Base-by-base conservation (phyloP, 768 basidiomycete genomes). In the Lentinus brumalis region DNA sequence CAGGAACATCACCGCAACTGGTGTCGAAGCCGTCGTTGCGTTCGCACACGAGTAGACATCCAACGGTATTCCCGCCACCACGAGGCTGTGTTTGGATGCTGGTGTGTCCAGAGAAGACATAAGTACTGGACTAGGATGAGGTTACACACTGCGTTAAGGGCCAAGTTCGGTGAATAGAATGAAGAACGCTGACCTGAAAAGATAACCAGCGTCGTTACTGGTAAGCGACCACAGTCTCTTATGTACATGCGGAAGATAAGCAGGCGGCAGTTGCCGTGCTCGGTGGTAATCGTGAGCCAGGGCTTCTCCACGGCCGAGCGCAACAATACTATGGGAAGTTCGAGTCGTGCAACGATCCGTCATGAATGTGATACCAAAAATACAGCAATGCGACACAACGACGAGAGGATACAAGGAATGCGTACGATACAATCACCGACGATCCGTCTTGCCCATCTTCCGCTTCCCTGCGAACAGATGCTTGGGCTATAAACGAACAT, bases 401-500 rank as follows among this genome's bases (percentile, higher is more conserved):
- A 35, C 35, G 35, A 35, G 35, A 35, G 35, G 11, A 35, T 35
- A 35, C 35, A 35, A 35, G 35, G 11, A 6, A 44, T 44, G 42
- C 42, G 18, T 44, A 44, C 42, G 18, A 44, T 44, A 44, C 42
- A 8, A 49, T 82, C 75, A 91, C 73, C 89, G 80, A 73, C 92
- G 84, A 72, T 84, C 79, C 49, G 91, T 94, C 78, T 94, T 94
- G 68, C 92, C 92, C 29, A 76, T 83, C 72, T 92, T 89, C 66
- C 92, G 86, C 75, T 95, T 94, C 30, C 93, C 93, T 59, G 91
- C 75, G 70, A 87, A 94, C 59, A 95, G 75, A 78, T 94, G 91
- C 73, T 91, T 94, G 51, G 93, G 93, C 92, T 94, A 61, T 26
- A 61, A 38, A 64, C 62, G 39, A 31, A 61, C 38, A 65, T 38